Evolutionary conservation across 768 basidiomycete genomes (phyloP).

Genomic region (Pisolithus marmoratus): DNA sequence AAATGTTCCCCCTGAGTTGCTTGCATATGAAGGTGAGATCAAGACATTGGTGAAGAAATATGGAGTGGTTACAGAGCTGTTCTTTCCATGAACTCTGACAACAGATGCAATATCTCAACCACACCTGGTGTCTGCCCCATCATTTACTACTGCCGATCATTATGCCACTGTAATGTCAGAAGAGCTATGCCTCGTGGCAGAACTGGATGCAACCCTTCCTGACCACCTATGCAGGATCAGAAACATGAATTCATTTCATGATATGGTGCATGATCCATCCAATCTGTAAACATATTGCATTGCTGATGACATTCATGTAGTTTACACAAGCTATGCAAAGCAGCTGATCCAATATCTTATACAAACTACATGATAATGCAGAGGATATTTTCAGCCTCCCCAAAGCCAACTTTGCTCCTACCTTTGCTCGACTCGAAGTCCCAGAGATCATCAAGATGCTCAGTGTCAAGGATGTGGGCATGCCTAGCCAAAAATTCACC

Average conservation of each 20-base stretch:
- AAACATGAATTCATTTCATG: not conserved
- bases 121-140: too few relatives aligned
- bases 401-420: not conserved
- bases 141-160: too few relatives aligned
- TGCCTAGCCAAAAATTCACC: not conserved
- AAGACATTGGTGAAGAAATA: too few relatives aligned
- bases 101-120: too few relatives aligned
- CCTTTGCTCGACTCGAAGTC: not conserved
- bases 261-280: not conserved
- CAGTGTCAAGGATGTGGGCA: not conserved
- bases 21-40: too few relatives aligned
- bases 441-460: not conserved
- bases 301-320: not conserved
- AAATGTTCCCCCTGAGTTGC: too few relatives aligned
- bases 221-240: not conserved
- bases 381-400: not conserved
- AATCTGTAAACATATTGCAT: not conserved
- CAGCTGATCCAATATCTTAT: not conserved
- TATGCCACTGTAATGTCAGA: too few relatives aligned
- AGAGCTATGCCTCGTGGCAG: not conserved
- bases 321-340: not conserved
- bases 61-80: too few relatives aligned
- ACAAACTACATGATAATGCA: not conserved
- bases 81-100: too few relatives aligned
- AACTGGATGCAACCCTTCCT: not conserved